These are phyloP conservation scores for Ulmus americana DNA, from an alignment of 331 rosid genomes.

Conservation along the genomic window DNA sequence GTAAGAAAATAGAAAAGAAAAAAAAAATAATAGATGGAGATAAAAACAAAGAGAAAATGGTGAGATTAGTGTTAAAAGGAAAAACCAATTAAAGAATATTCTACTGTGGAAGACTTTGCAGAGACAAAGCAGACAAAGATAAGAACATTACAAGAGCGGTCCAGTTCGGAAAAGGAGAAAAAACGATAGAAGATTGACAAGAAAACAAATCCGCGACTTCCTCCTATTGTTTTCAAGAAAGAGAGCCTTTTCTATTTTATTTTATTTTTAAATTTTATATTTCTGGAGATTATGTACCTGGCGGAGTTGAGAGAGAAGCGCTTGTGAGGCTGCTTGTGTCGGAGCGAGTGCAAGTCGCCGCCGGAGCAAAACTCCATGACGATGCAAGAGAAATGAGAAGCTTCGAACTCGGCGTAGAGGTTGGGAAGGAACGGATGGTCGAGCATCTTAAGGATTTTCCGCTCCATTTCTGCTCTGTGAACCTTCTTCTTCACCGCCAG, in stretches of 20 bases:
- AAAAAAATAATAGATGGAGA: background rate
- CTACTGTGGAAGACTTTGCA: conserved; percentile 27
- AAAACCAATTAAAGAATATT: background rate
- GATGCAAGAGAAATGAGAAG: conserved; percentile 84
- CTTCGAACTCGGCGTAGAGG: conserved; percentile 87
- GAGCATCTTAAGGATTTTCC: conserved; percentile 84
- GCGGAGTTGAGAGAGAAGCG: conserved; percentile 81
- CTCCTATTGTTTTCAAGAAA: background rate
- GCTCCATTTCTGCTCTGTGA: conserved; percentile 87
- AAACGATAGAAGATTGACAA: conserved; percentile 4
- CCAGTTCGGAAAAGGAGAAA: conserved; percentile 27
- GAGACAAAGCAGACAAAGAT: conserved; percentile 37
- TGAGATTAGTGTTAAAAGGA: background rate
- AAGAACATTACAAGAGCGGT: conserved; percentile 27
- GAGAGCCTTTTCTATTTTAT: background rate
- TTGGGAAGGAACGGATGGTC: conserved; percentile 95
- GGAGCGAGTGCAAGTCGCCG: conserved; percentile 85
- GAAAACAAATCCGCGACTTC: conserved; percentile 4
- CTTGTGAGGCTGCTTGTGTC: conserved; percentile 56
- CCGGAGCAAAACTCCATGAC: conserved; percentile 97
- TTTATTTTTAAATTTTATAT: background rate
- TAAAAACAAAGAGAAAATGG: conserved; percentile 1
- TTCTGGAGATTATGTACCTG: conserved; percentile 36
- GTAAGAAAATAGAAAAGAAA: background rate
- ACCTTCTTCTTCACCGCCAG: conserved; percentile 70